Percentiles rank a stretch among this genome's conserved stretches.
phyloP scores from a whole-genome alignment of 1,139 yeast species.

The Martiniozyma asiatica region DNA sequence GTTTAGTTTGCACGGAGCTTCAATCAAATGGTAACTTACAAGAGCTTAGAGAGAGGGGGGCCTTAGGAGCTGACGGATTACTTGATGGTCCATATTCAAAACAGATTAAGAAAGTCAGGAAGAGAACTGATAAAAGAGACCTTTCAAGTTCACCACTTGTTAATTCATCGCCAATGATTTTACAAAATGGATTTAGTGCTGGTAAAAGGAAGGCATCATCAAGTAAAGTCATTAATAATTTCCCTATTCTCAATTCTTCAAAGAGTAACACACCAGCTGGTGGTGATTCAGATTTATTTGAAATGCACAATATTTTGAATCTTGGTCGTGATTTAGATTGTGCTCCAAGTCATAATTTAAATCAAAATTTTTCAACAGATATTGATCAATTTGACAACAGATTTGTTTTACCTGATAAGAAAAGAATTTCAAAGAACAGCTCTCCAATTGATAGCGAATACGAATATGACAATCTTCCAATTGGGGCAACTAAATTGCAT shows the following conservation, averaged over 20 bases:
- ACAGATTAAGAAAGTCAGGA: slow-evolving; percentile 8
- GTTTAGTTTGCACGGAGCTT: slow-evolving; percentile 18
- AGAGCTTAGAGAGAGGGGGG: slow-evolving; percentile 20
- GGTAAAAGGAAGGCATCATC: slow-evolving; percentile 5
- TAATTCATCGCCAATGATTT: slow-evolving; percentile 8
- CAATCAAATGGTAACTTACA: slow-evolving; percentile 15
- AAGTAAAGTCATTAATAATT: slow-evolving; percentile 3
- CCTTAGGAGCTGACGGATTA: slow-evolving; percentile 21
- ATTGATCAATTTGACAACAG: slow-evolving; percentile 19
- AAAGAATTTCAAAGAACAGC: too few relatives aligned
- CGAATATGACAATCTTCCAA: slow-evolving; percentile 18
- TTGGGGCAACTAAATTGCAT: slow-evolving; percentile 22
- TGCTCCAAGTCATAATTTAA: too few relatives aligned
- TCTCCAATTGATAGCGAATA: too few relatives aligned
- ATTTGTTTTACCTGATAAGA: slow-evolving; percentile 6
- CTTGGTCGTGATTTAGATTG: slow-evolving; percentile 4
- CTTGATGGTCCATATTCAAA: slow-evolving; percentile 21
- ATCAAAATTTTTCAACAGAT: too few relatives aligned
- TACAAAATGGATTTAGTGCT: slow-evolving; percentile 5
- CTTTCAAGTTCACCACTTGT: slow-evolving; percentile 8
- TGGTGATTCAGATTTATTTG: slow-evolving; percentile 4
- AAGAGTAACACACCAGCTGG: slow-evolving; percentile 1
- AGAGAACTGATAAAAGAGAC: slow-evolving; percentile 3
- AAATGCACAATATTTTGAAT: slow-evolving; percentile 4
- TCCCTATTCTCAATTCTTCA: slow-evolving; percentile 3